Conservation (phyloP, 768 basidiomycete species). For the Leccinum disarticulatum region DNA sequence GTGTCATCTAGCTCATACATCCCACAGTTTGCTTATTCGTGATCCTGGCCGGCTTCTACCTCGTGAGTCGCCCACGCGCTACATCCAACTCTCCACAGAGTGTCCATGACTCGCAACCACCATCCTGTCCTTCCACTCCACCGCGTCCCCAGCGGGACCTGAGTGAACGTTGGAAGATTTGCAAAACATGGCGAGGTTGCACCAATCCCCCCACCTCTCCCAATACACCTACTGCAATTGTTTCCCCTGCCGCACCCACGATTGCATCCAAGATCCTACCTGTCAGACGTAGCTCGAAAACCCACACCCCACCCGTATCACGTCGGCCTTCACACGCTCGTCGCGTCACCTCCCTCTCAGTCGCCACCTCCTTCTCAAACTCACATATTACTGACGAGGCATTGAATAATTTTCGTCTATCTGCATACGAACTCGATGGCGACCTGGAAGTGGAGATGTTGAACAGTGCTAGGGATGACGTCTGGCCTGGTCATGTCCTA, state of each 20-base stretch:
- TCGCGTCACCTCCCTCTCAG: slow-evolving; percentile 22
- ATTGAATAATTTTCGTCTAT: slow-evolving; percentile 19
- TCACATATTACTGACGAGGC: slow-evolving; percentile 28
- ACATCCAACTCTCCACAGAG: slow-evolving; percentile 3
- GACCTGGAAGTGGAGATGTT: slow-evolving; percentile 28
- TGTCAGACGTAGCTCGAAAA: neutral
- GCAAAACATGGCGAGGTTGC: slow-evolving; percentile 12
- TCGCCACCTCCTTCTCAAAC: slow-evolving; percentile 22
- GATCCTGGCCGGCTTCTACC: slow-evolving; percentile 29
- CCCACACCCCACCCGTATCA: neutral
- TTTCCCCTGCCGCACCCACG: neutral
- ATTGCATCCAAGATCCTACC: neutral
- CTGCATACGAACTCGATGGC: slow-evolving; percentile 29
- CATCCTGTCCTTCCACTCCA: slow-evolving; percentile 2
- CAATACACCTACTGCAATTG: slow-evolving; percentile 2
- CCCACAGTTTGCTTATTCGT: slow-evolving; percentile 23
- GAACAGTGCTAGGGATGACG: slow-evolving; percentile 22
- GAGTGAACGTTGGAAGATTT: slow-evolving; percentile 16
- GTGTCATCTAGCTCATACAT: slow-evolving; percentile 12
- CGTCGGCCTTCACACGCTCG: slow-evolving; percentile 15
- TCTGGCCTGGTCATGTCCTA: slow-evolving; percentile 11
- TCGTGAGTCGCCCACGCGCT: slow-evolving; percentile 21
- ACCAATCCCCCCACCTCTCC: neutral
- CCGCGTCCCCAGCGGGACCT: slow-evolving; percentile 2
- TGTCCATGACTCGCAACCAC: neutral